Evolutionary conservation across 805 yeast species (phyloP), one percentile per base, ranked within the genome.

Genomic region (Metschnikowia cubensis): DNA sequence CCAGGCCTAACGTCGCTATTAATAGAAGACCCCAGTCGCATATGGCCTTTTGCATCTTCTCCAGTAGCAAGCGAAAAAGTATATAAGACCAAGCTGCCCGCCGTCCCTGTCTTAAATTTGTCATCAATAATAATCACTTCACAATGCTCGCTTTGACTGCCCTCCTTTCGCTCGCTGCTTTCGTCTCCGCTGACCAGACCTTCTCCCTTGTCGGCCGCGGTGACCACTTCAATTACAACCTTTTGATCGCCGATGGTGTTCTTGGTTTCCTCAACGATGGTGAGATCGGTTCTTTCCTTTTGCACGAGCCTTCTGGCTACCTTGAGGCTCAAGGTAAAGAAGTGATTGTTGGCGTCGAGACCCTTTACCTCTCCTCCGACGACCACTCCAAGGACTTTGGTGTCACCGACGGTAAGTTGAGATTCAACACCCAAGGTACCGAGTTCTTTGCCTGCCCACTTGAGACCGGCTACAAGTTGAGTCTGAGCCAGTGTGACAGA

Each of bases 221-320:
- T 53, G 56, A 43, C 17, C 50, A 52, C 40, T 53, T 65, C 53
- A 50, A 58, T 48, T 42, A 53, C 36, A 51, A 58, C 17, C 67
- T 66, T 37, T 53, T 58, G 32, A 36, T 47, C 34, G 35, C 25
- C 6, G 37, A 37, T 37, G 46, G 40, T 43, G 20, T 15, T 15
- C 15, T 43, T 13, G 46, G 46, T 13, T 43, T 43, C 46, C 17
- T 22, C 40, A 42, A 48, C 6, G 53, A 45, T 25, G 63, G 61
- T 42, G 31, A 36, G 7, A 47, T 60, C 45, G 63, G 58, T 31
- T 37, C 56, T 35, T 61, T 63, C 53, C 42, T 45, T 47, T 67
- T 69, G 57, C 51, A 56, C 41, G 66, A 65, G 46, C 72, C 73
- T 34, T 51, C 61, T 44, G 73, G 73, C 11, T 66, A 55, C 58